Evolutionary conservation across 495 filamentous ascomycete species (phyloP), one percentile per base, ranked within the genome.

Genomic region (Pseudoneurospora amorphoporcata): DNA sequence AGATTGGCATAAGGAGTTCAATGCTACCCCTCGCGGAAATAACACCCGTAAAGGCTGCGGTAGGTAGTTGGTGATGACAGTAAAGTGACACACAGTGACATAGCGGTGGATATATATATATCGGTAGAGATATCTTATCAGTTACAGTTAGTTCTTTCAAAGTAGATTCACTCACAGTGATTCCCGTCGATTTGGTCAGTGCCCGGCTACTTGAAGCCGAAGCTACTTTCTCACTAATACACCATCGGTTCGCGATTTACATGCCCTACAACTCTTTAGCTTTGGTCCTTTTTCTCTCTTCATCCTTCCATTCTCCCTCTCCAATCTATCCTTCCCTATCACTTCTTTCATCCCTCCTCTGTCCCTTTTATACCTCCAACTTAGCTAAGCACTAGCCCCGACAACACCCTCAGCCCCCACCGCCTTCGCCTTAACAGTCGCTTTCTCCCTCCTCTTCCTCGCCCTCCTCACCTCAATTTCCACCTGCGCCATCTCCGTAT

Each of bases 401-500:
- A 3, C 47, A 23, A n/a, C 47, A 12, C 47, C 9, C 10, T 29
- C 53, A 16, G 29, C 53, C 6, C 5, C 3, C 12, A 12, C 53
- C 12, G 14, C 53, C 47, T 58, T 58, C 19, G 23, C 23, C 29
- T 35, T 65, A 17, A 17, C 29, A 37, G 76, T 78, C 10, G 80
- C 82, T 72, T 87, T 88, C 4, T 79, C 82, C 41, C 83, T 77
- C 76, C 74, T 82, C 79, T 88, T 88, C 74, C 84, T 79, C 43
- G 82, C 84, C 41, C 86, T 73, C 69, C 87, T 80, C 10, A 88
- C 81, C 72, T 83, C 79, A 41, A 88, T 82, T 76, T 88, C 87
- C 38, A 87, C 73, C 39, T 71, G 76, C 23, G 75, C 79, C 86
- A 88, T 87, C 79, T 84, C 79, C 7, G 79, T 79, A 68, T 76